Evolutionary conservation across 257 asterid genomes (phyloP), one percentile per base, ranked within the genome.

Genomic region (Ilex aquifolium): DNA sequence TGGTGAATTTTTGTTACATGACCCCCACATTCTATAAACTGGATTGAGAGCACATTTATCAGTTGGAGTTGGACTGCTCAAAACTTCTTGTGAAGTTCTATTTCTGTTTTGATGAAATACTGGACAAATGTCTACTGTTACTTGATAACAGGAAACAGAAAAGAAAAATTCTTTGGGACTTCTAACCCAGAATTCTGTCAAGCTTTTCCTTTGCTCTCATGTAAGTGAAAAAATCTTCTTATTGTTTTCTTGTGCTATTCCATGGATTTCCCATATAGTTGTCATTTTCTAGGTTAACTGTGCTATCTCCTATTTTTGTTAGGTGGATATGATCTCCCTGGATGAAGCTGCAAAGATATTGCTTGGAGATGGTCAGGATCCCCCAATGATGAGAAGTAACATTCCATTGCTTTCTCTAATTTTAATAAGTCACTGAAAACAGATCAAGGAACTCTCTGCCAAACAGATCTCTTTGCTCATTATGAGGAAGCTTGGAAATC

Each of bases 301-400:
- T 13, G 16, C 31, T 14, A 21, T 69, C 39, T 68, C 60, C 7
- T 61, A 57, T 32, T 56, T 40, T 48, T 65, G 27, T 36, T 60
- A 90, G 99, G 79, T 87, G 89, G 95, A 90, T 44, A 68, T 85
- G 96, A 83, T 93, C 68, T 93, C 97, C 59, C 94, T 93, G 54
- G 99, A 93, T 56, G 95, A 79, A 72, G 99, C 99, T 68, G 99
- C 99, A 61, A 90, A 87, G 74, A 82, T 93, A 59, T 72, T 93
- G 86, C 89, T 93, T 32, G 96, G 95, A 31, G 85, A 78, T 65
- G 97, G 96, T 55, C 80, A 72, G 70, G 94, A 87, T 74, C 85
- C 91, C 3, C 80, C 97, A 27, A 87, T 87, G 92, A 87, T 93
- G 27, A 81, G 95, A 90, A 93, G 99, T 93, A 87, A 77, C 29